These are phyloP conservation scores for Aspergillus melleus DNA, from an alignment of 2,329 filamentous ascomycete genomes.

Conservation along the genomic window DNA sequence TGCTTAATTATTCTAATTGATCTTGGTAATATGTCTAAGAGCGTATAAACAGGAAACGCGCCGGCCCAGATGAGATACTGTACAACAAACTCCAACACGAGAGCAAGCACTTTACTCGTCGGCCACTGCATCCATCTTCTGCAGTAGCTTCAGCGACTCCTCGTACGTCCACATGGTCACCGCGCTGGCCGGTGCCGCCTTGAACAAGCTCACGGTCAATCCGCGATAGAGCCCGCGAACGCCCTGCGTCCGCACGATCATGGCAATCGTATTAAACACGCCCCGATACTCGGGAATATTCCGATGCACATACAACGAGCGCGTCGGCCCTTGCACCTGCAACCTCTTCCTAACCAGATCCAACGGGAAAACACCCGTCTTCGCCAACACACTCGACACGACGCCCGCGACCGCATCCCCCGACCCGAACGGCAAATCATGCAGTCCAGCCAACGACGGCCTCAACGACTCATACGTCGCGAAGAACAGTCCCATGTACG, in stretches of 20 bases:
- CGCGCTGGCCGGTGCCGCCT: slow-evolving; percentile 89
- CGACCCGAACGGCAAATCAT: slow-evolving; percentile 66
- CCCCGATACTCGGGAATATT: slow-evolving; percentile 84
- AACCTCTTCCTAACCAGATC: slow-evolving; percentile 90
- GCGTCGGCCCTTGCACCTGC: slow-evolving; percentile 90
- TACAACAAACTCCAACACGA: slow-evolving; percentile 1
- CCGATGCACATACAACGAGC: slow-evolving; percentile 73
- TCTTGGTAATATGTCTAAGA: background rate
- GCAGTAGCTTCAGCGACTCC: slow-evolving; percentile 64
- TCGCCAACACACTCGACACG: slow-evolving; percentile 74
- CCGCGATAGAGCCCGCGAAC: slow-evolving; percentile 81
- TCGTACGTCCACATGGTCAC: slow-evolving; percentile 97
- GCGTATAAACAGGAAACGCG: background rate
- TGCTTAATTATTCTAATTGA: slow-evolving; percentile 5
- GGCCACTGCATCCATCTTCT: slow-evolving; percentile 34
- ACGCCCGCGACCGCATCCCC: slow-evolving; percentile 83
- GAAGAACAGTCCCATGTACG: slow-evolving; percentile 98
- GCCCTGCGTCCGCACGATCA: slow-evolving; percentile 73
- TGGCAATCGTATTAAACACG: slow-evolving; percentile 64
- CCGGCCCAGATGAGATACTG: background rate
- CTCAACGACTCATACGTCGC: slow-evolving; percentile 78
- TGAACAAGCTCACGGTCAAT: slow-evolving; percentile 82
- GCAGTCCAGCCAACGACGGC: slow-evolving; percentile 48
- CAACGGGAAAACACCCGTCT: slow-evolving; percentile 88
- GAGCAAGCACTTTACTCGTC: background rate